phyloP scores from a whole-genome alignment of 768 basidiomycete genomes.

The Lactarius quietus region DNA sequence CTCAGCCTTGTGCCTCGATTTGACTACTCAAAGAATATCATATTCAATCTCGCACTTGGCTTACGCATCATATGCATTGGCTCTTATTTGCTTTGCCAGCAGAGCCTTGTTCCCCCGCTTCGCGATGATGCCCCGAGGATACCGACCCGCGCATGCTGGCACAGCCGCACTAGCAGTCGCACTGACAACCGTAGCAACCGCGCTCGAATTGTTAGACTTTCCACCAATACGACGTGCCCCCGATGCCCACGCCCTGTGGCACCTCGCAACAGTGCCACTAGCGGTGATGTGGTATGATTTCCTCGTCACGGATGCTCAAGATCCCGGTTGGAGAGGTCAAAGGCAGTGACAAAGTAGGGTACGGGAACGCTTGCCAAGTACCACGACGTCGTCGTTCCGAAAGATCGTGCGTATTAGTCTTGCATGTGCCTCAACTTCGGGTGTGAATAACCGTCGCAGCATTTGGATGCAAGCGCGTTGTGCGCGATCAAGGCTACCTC shows the following conservation, averaged over 20 bases:
- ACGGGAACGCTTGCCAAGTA: slow-evolving; percentile 1
- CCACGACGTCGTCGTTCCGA: slow-evolving; percentile 40
- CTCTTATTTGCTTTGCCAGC: slow-evolving; percentile 60
- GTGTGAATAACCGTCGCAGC: slow-evolving; percentile 32
- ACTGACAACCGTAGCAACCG: slow-evolving; percentile 68
- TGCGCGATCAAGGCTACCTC: too few relatives aligned
- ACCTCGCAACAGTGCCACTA: slow-evolving; percentile 77
- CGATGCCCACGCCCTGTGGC: slow-evolving; percentile 95
- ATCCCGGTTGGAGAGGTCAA: slow-evolving; percentile 60
- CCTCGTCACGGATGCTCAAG: slow-evolving; percentile 65
- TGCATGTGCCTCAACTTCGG: neutral
- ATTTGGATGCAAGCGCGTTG: slow-evolving; percentile 59
- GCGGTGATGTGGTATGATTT: slow-evolving; percentile 85
- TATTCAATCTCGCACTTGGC: slow-evolving; percentile 70
- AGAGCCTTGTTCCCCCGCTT: slow-evolving; percentile 43
- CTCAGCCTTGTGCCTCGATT: slow-evolving; percentile 72
- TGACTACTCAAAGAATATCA: slow-evolving; percentile 92
- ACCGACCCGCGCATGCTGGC: slow-evolving; percentile 53
- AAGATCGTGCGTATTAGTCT: slow-evolving; percentile 41
- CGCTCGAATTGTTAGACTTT: slow-evolving; percentile 89
- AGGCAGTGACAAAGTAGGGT: slow-evolving; percentile 27
- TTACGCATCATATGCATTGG: slow-evolving; percentile 83
- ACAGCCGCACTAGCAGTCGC: slow-evolving; percentile 60
- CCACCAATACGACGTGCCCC: slow-evolving; percentile 69
- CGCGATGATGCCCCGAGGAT: slow-evolving; percentile 48